These are phyloP conservation scores for Globisporangium middletonii DNA, from an alignment of 352 stramenopile species.

Conservation along the genomic window DNA sequence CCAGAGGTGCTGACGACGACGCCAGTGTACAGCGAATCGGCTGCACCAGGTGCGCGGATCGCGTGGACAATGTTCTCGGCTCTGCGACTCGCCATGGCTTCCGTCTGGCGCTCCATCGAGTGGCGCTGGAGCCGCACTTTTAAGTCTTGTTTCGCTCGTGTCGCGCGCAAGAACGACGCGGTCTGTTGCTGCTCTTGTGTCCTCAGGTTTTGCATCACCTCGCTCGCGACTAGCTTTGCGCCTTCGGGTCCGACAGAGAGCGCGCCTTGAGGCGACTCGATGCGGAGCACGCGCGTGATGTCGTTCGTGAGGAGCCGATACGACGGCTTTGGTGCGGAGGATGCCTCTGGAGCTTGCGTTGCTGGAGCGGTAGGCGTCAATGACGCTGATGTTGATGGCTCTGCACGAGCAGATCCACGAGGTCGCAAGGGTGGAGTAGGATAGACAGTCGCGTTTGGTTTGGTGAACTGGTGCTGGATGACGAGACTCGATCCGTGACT, in stretches of 20 bases:
- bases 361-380: background rate
- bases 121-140: slow-evolving; percentile 10
- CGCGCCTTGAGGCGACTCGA: slow-evolving; percentile 27
- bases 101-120: slow-evolving; percentile 7
- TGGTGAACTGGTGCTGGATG: slow-evolving; percentile 48
- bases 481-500: slow-evolving; percentile 34
- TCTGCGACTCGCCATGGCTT: slow-evolving; percentile 4
- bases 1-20: slow-evolving; percentile 13
- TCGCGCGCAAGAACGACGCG: slow-evolving; percentile 17
- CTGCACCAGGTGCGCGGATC: slow-evolving; percentile 14
- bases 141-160: slow-evolving; percentile 17
- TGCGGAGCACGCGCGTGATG: slow-evolving; percentile 39
- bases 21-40: slow-evolving; percentile 26
- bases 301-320: slow-evolving; percentile 53
- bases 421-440: too few species aligned
- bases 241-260: slow-evolving; percentile 12
- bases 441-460: slow-evolving; percentile 3
- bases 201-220: slow-evolving; percentile 24
- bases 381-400: too few species aligned
- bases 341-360: background rate
- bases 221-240: slow-evolving; percentile 13
- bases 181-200: slow-evolving; percentile 25
- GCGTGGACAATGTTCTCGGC: slow-evolving; percentile 24
- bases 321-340: slow-evolving; percentile 13
- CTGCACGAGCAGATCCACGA: too few species aligned